Evolutionary conservation across 345 rosid species (phyloP), one percentile per base, ranked within the genome.

Genomic region (Salix udensis): DNA sequence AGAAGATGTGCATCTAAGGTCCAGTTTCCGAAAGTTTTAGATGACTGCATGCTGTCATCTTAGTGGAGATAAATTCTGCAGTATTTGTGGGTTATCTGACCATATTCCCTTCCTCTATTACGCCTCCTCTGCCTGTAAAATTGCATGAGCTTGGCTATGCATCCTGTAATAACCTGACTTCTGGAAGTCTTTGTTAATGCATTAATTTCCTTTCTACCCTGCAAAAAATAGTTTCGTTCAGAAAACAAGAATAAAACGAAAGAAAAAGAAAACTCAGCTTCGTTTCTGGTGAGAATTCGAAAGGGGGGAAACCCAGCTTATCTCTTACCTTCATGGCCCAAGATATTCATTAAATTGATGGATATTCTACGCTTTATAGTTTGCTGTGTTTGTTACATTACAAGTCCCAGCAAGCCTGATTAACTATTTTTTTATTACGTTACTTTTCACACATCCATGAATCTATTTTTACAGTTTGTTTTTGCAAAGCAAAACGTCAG

Each of bases 21-120:
- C 68, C 89, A 91, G 81, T 92, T 94, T 39, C 79, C 96, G 0
- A 87, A 87, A 81, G 84, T 94, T 92, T 73, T 92, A 86, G 60
- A n/a, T 55, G 24, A 55, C 61, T 7, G 10, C n/a, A n/a, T n/a
- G n/a, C 61, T 21, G 61, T 21, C 8, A 21, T 53, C 61, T 53
- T 7, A 0, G 12, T 0, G 10, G 26, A 53, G 61, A 53, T 8
- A 53, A 1, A 53, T 7, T 7, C 26, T 55, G 23, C 61, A 10
- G 10, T 55, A 1, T 53, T 53, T 7, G 61, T n/a, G 26, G 61
- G 26, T 55, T 55, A 23, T 55, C 61, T 55, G 4, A n/a, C 61
- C 61, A 8, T n/a, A 21, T 55, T n/a, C 13, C 13, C 61, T 55
- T 21, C 26, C 61, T 55, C 26, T 55, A 8, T n/a, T 55, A 24